Base-by-base conservation (phyloP, 177 flowering plant species). In the Vitis hybrid region DNA sequence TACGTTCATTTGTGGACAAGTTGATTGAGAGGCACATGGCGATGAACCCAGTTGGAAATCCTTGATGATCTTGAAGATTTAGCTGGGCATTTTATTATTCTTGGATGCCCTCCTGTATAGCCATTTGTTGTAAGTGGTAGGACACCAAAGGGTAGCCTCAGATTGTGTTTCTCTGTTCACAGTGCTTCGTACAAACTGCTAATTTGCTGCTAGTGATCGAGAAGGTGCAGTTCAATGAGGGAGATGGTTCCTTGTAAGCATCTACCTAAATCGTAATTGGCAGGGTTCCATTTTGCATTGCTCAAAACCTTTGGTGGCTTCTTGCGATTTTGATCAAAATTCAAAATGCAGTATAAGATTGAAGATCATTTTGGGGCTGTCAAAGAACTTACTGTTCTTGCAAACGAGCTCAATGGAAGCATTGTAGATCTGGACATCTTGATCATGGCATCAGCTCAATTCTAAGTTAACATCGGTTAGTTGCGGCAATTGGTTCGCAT, bases 1-100 rank as follows among this genome's bases (percentile, higher is more conserved):
- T 95, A 67, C 97, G 99, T 73, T 76, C 94, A 13, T 95, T 93
- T 75, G 99, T 95, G 71, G 99, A 95, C 85, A 90, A 78, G 78
- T 74, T 93, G 88, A 90, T 95, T 69, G 99, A 95, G 82, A 89
- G 88, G 77, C 97, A 93, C 75, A 91, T 92, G 97, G 77, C 86
- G 16, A 54, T 65, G 73, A 88, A 88, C 66, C 75, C 87, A 69
- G 84, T 45, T 76, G 76, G 56, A 8, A 90, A 84, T 71, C 68
- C 77, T 52, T 86, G 87, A 88, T 66, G 63, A 61, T 56, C 65
- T 66, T 57, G 60, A 26, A 55, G 76, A 70, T 71, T 22, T 66
- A 69, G 48, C 62, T 22, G 12, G 48, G 48, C 48, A 39, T 39
- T 39, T 39, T 39, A 39, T 71, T 63, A 19, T 66, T 63, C 67